Conservation (phyloP, 2,329 filamentous ascomycete genomes). For the Cladorrhinum sp. region DNA sequence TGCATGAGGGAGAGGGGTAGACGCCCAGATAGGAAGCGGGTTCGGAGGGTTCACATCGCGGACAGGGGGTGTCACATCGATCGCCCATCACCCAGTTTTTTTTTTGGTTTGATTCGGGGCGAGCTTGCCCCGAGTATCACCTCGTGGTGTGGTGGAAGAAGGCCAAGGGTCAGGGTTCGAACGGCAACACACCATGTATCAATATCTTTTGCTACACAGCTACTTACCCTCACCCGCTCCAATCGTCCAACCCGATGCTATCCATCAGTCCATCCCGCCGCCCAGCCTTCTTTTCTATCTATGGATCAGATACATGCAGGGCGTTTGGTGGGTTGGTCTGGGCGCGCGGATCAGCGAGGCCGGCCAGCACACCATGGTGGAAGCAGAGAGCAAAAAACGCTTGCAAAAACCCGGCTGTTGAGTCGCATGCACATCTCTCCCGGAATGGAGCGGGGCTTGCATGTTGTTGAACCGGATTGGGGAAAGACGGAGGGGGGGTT, state of each 20-base stretch:
- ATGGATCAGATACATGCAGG: not conserved
- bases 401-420: not conserved
- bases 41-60: not conserved
- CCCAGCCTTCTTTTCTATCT: not conserved
- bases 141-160: too few species aligned
- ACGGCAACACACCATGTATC: not conserved
- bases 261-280: not conserved
- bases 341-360: not conserved
- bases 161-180: not conserved
- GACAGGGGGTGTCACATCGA: not conserved
- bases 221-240: not conserved
- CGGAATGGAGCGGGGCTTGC: not conserved
- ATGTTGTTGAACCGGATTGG: conserved; percentile 1
- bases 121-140: not conserved
- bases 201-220: not conserved
- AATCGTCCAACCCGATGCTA: not conserved
- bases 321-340: not conserved
- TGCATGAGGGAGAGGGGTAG: not conserved
- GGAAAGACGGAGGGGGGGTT: conserved; percentile 1
- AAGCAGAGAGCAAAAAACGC: not conserved
- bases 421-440: not conserved
- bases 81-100: not conserved
- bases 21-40: not conserved
- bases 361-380: not conserved
- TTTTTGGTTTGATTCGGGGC: not conserved